A percentile compares a stretch with the other conserved stretches of the same genome.
Conservation (phyloP, 805 yeast genomes). For the Candida orba region DNA sequence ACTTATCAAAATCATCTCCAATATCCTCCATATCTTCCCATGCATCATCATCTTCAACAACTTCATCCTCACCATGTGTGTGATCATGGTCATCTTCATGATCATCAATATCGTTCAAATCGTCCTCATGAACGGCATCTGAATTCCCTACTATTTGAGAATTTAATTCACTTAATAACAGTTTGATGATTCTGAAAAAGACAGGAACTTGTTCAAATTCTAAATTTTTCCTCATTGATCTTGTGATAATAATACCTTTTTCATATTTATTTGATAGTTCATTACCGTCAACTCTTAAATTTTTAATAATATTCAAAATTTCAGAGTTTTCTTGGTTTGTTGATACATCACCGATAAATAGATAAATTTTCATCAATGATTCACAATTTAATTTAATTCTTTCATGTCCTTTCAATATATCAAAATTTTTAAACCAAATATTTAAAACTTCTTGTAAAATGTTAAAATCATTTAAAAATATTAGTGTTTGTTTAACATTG, state of each 20-base stretch:
- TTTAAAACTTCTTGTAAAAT: constrained; percentile 49
- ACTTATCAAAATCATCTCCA: constrained; percentile 56
- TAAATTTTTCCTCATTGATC: constrained; percentile 69
- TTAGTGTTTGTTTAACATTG: constrained; percentile 57
- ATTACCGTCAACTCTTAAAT: constrained; percentile 70
- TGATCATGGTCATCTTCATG: constrained; percentile 36
- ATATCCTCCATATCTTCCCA: constrained; percentile 77
- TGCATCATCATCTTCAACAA: constrained; percentile 50
- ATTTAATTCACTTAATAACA: constrained; percentile 61
- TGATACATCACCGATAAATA: constrained; percentile 40
- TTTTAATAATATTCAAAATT: constrained; percentile 24
- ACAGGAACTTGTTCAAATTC: constrained; percentile 61
- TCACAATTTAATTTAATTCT: constrained; percentile 57
- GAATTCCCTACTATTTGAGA: constrained; percentile 38
- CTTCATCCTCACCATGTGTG: constrained; percentile 45
- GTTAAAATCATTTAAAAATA: constrained; percentile 41
- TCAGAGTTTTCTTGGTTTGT: neutral
- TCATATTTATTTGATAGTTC: constrained; percentile 45
- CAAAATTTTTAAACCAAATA: constrained; percentile 81
- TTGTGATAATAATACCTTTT: constrained; percentile 65
- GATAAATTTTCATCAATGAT: constrained; percentile 64
- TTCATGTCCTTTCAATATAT: constrained; percentile 65
- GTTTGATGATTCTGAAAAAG: constrained; percentile 61
- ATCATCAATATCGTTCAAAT: constrained; percentile 53
- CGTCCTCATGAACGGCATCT: constrained; percentile 41